Evolutionary conservation across 2,329 filamentous ascomycete genomes (phyloP).

Genomic region (Clonostachys rhizophaga): DNA sequence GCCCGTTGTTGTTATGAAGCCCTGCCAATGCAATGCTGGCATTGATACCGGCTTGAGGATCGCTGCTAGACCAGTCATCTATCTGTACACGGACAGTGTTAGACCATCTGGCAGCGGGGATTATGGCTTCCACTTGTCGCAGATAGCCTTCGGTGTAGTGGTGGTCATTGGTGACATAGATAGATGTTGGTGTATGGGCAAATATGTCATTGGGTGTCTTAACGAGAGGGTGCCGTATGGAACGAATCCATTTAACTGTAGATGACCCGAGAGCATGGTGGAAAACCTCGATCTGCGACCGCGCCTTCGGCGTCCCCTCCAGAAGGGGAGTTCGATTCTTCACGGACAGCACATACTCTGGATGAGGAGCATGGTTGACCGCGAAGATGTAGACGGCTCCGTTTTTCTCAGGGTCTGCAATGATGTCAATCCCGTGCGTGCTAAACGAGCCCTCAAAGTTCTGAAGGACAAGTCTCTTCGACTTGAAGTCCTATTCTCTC

Average conservation of each 20-base stretch:
- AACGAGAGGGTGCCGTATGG: constrained; percentile 46
- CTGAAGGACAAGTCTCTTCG: constrained; percentile 38
- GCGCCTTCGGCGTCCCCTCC: constrained; percentile 26
- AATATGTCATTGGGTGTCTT: constrained; percentile 55
- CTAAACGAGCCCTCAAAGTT: constrained; percentile 48
- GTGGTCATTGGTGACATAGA: constrained; percentile 60
- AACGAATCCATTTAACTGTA: constrained; percentile 40
- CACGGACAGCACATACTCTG: constrained; percentile 18
- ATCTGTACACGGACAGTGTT: constrained; percentile 39
- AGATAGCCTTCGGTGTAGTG: constrained; percentile 40
- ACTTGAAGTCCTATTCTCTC: constrained; percentile 32
- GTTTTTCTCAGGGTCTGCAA: constrained; percentile 35
- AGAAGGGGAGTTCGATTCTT: constrained; percentile 1
- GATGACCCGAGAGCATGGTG: constrained; percentile 40
- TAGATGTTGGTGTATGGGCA: constrained; percentile 35
- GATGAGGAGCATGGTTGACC: constrained; percentile 53
- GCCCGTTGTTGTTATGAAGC: constrained; percentile 51
- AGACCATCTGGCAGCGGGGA: constrained; percentile 38
- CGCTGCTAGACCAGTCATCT: constrained; percentile 4
- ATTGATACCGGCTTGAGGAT: constrained; percentile 26
- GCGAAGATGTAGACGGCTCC: constrained; percentile 51
- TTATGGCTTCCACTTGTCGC: constrained; percentile 41
- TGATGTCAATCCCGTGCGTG: constrained; percentile 57
- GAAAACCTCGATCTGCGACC: constrained; percentile 55
- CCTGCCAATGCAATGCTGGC: constrained; percentile 35